Evolutionary conservation across 2,329 filamentous ascomycete species (phyloP).

Genomic region (Capronia americana): DNA sequence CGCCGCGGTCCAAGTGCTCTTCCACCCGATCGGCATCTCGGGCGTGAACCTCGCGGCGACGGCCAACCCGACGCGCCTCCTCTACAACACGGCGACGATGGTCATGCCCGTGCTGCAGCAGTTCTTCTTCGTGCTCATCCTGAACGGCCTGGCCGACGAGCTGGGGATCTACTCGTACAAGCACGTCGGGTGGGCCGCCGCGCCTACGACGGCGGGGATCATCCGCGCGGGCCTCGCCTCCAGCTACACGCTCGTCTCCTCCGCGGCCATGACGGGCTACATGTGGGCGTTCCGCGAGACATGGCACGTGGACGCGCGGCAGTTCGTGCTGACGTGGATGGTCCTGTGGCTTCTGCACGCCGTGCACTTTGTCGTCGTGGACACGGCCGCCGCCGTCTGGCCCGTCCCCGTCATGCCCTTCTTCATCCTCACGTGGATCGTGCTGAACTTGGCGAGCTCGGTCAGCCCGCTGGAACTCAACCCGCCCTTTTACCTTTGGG

Average conservation of each 20-base stretch:
- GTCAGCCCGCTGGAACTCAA: slow-evolving; percentile 53
- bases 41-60: slow-evolving; percentile 51
- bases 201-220: slow-evolving; percentile 43
- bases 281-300: slow-evolving; percentile 51
- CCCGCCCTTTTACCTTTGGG: slow-evolving; percentile 51
- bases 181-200: not conserved
- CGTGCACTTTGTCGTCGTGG: slow-evolving; percentile 54
- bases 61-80: slow-evolving; percentile 49
- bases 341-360: slow-evolving; percentile 54
- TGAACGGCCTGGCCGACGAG: slow-evolving; percentile 53
- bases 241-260: slow-evolving; percentile 50
- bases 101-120: slow-evolving; percentile 56
- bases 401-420: slow-evolving; percentile 51
- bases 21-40: slow-evolving; percentile 49
- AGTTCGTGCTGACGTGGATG: slow-evolving; percentile 55
- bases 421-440: slow-evolving; percentile 53
- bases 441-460: slow-evolving; percentile 52
- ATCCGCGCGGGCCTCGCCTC: slow-evolving; percentile 47
- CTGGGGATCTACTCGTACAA: slow-evolving; percentile 47
- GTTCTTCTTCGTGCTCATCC: slow-evolving; percentile 56
- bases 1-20: slow-evolving; percentile 46
- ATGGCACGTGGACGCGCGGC: slow-evolving; percentile 50
- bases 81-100: slow-evolving; percentile 56
- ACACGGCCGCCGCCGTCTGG: slow-evolving; percentile 53
- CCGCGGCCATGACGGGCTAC: slow-evolving; percentile 48